Conservation (phyloP, 2,329 filamentous ascomycete species). For the Aspergillus novoparasiticus region DNA sequence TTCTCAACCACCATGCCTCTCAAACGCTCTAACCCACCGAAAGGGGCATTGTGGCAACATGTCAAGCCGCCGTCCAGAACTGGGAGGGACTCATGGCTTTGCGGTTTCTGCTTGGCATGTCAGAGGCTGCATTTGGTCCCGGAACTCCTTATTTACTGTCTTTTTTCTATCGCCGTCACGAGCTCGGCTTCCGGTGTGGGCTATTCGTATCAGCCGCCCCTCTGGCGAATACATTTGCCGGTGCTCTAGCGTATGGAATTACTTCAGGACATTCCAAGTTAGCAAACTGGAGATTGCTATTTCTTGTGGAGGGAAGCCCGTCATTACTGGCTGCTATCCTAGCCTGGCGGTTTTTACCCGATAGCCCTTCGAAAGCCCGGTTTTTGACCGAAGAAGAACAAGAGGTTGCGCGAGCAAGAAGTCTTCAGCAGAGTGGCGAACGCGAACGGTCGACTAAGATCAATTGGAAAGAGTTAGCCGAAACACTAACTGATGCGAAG, state of each 20-base stretch:
- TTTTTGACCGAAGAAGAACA: slow-evolving; percentile 63
- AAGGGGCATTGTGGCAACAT: slow-evolving; percentile 51
- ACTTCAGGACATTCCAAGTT: slow-evolving; percentile 60
- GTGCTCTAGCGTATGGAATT: slow-evolving; percentile 67
- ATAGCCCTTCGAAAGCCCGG: slow-evolving; percentile 54
- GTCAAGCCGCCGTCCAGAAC: slow-evolving; percentile 48
- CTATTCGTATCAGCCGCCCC: slow-evolving; percentile 61
- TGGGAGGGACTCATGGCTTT: slow-evolving; percentile 54
- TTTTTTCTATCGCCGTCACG: slow-evolving; percentile 62
- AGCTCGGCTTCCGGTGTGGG: slow-evolving; percentile 59
- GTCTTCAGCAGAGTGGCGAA: slow-evolving; percentile 56
- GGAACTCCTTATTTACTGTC: slow-evolving; percentile 55
- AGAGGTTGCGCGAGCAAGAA: slow-evolving; percentile 57
- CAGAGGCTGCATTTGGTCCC: slow-evolving; percentile 51
- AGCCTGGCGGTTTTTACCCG: slow-evolving; percentile 58
- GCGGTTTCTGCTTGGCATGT: slow-evolving; percentile 51
- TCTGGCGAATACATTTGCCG: slow-evolving; percentile 78
- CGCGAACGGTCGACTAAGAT: slow-evolving; percentile 44
- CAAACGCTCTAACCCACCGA: slow-evolving; percentile 15
- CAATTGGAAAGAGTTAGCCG: slow-evolving; percentile 52
- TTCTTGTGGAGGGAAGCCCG: slow-evolving; percentile 67
- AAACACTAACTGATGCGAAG: slow-evolving; percentile 48
- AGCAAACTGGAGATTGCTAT: slow-evolving; percentile 66
- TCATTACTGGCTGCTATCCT: slow-evolving; percentile 57
- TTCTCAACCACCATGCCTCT: slow-evolving; percentile 9